Evolutionary conservation across 371 early-diverging fungal genomes (phyloP).

Genomic region (Blakeslea trispora): DNA sequence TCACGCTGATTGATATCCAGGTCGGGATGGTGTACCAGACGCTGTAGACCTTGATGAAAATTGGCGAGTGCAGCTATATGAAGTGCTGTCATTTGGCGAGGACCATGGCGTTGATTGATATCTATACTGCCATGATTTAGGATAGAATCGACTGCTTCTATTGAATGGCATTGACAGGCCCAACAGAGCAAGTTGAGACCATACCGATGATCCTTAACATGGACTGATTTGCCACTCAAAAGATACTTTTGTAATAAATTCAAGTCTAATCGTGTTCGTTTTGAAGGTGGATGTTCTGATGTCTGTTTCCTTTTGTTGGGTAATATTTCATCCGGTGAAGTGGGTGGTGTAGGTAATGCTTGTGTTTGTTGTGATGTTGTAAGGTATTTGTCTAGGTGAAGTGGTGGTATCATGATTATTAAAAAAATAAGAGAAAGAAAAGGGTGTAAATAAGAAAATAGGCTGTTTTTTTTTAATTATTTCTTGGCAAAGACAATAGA

Average conservation of each 20-base stretch:
- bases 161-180: conserved; percentile 17
- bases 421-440: too few relatives aligned
- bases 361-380: too few relatives aligned
- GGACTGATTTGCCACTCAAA: conserved; percentile 4
- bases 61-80: conserved; percentile 32
- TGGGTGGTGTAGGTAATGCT: too few relatives aligned
- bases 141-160: conserved; percentile 15
- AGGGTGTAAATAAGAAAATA: too few relatives aligned
- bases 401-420: too few relatives aligned
- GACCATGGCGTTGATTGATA: conserved; percentile 39
- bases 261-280: not conserved
- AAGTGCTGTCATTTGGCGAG: conserved; percentile 35
- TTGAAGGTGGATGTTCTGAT: not conserved
- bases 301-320: not conserved
- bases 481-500: not conserved
- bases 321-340: not conserved
- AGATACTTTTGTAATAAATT: conserved; percentile 4
- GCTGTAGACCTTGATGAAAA: conserved; percentile 19
- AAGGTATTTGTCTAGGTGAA: too few relatives aligned
- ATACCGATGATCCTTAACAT: conserved; percentile 6
- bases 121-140: conserved; percentile 35
- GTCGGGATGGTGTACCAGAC: conserved; percentile 25
- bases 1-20: conserved; percentile 59
- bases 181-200: conserved; percentile 12
- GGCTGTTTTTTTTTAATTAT: too few relatives aligned